Evolutionary conservation across 2,329 filamentous ascomycete genomes (phyloP), one percentile per base, ranked within the genome.

Genomic region (Colletotrichum sp.): DNA sequence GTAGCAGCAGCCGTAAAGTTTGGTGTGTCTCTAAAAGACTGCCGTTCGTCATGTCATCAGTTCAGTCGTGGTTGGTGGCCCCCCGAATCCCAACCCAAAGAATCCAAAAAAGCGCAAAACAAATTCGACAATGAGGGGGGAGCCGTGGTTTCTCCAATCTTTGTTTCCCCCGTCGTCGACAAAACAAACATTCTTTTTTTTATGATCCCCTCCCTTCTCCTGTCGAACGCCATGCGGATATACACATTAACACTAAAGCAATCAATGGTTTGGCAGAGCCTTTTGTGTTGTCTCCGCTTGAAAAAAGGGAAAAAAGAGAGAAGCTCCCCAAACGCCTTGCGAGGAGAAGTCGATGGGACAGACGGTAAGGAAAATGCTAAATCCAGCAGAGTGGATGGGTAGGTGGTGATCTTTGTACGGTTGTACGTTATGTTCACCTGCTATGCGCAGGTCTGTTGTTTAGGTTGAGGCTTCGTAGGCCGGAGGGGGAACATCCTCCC

Each of bases 401-500:
- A 28, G 34, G 28, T 63, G 18, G 60, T 24, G 57, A 28, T 63
- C 30, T 63, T 62, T 62, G 59, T 62, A 34, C 59, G 59, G 26
- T 77, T 69, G 71, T 75, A 75, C 71, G 76, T 62, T 72, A 74
- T 66, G 76, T 78, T 64, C 74, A 75, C 71, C 73, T 67, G 68
- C 68, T 18, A 32, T 30, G n/a, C 8, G 68, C 55, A 63, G 68
- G 24, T 22, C 34, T 52, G 44, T 44, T 32, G 39, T 78, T 85
- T 84, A 89, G 79, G 84, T 85, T 64, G 81, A 81, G 48, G 88
- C 89, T 83, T 93, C 89, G 81, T 93, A 93, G 73, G 92, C 91
- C 16, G 92, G 92, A 32, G 92, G 92, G 8, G 92, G 91, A 7
- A 86, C 83, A 63, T 91, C 89, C 76, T 92, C 89, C 69, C 87